Evolutionary conservation across 768 basidiomycete genomes (phyloP).

Genomic region (Tulasnella sp.): DNA sequence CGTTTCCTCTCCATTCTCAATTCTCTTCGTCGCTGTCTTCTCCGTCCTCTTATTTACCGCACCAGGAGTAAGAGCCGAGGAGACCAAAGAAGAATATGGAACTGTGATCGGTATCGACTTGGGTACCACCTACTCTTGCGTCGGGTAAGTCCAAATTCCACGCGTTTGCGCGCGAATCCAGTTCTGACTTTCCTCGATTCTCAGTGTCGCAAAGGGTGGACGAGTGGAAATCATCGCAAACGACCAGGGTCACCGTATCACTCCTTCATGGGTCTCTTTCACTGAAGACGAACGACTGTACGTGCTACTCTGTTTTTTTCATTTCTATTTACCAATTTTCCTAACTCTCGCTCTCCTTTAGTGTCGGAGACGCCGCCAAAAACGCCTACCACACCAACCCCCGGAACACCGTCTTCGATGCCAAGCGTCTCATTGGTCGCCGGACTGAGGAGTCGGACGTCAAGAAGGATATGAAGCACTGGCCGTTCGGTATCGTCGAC

Average conservation of each 20-base stretch:
- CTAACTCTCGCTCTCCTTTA: constrained; percentile 32
- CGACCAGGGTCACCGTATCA: constrained; percentile 86
- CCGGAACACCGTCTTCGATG: constrained; percentile 91
- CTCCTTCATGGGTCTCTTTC: constrained; percentile 82
- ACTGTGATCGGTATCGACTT: constrained; percentile 89
- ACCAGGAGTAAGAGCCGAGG: constrained; percentile 67
- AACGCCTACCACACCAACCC: constrained; percentile 93
- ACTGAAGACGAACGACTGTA: constrained; percentile 71
- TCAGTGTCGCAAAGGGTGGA: constrained; percentile 76
- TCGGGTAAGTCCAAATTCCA: constrained; percentile 59
- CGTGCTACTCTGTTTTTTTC: constrained; percentile 26
- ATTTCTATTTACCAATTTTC: constrained; percentile 30
- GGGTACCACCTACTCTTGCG: constrained; percentile 94
- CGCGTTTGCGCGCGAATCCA: constrained; percentile 17
- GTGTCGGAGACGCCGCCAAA: constrained; percentile 92
- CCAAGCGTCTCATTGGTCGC: constrained; percentile 91
- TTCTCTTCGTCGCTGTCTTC: constrained; percentile 31
- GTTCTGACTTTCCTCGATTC: background rate
- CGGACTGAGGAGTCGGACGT: constrained; percentile 77
- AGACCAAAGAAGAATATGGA: constrained; percentile 63
- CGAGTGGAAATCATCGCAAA: constrained; percentile 88
- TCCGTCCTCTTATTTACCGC: constrained; percentile 51
- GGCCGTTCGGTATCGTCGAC: constrained; percentile 80
- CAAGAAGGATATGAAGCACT: constrained; percentile 77
- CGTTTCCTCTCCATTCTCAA: constrained; percentile 30